Evolutionary conservation across 768 basidiomycete genomes (phyloP), one percentile per base, ranked within the genome.

Genomic region (Suillus fuscotomentosus): DNA sequence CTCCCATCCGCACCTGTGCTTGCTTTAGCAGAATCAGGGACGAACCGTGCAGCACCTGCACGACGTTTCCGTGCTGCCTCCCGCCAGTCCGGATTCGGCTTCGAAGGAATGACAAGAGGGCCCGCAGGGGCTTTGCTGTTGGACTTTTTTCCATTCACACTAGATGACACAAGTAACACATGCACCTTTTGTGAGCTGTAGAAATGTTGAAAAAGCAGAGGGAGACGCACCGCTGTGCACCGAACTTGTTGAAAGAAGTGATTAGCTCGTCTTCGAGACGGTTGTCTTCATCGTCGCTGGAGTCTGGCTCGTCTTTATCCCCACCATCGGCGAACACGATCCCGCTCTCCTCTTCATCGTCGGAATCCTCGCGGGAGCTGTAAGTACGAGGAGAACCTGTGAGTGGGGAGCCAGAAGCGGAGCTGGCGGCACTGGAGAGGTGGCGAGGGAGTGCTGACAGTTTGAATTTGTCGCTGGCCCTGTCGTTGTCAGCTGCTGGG

Each of bases 41-140:
- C 80, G 70, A 86, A 95, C 0, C 73, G 68, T 13, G 70, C 38
- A 22, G 62, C 68, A 15, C 34, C 60, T 17, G 74, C 65, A 3
- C 75, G 75, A 9, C 91, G 82, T 72, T 86, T 88, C 48, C 90
- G 82, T 17, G 92, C 92, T 9, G 87, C 77, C 60, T 88, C 90
- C 48, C 94, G 81, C 97, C 97, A 99, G 73, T 99, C 96, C 34
- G 87, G 85, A 71, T 98, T 97, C 70, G 94, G 81, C 53, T 93
- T 80, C 1, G 94, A 81, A 17, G 96, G 89, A 53, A 99, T 99
- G 43, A 97, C 87, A 10, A 97, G 83, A 0, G 92, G 92, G 5
- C 80, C 85, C 47, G 84, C 73, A 13, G 83, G 77, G 60, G 73
- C 80, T 66, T 81, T 81, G 0, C 20, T 6, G 34, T 36, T 59